phyloP scores from a whole-genome alignment of 2,329 filamentous ascomycete species.

The Colletotrichum abscissum region DNA sequence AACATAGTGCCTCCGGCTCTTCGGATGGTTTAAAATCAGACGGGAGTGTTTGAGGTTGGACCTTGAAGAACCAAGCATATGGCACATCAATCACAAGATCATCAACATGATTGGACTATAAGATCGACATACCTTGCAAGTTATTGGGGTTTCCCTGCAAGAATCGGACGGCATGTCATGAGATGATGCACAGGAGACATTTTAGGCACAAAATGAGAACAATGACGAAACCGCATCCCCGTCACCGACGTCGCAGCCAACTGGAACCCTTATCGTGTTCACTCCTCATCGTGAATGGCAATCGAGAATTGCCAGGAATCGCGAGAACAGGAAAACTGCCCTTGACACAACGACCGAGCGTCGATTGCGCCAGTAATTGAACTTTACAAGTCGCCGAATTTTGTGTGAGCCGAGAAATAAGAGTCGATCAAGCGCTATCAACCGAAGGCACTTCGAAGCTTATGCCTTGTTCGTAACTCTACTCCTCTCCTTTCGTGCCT shows the following conservation, averaged over 20 bases:
- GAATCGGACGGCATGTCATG: slow-evolving; percentile 24
- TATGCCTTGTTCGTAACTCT: not conserved
- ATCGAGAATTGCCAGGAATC: not conserved
- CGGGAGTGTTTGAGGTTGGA: slow-evolving; percentile 26
- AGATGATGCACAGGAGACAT: slow-evolving; percentile 21
- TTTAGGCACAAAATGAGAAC: slow-evolving; percentile 13
- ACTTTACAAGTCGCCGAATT: not conserved
- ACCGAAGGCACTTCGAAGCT: not conserved
- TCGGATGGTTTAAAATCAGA: slow-evolving; percentile 21
- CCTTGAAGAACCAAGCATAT: slow-evolving; percentile 6
- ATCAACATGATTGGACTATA: slow-evolving; percentile 22
- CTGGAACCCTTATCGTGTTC: not conserved
- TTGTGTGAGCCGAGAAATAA: not conserved
- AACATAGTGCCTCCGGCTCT: not conserved
- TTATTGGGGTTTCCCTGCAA: slow-evolving; percentile 7
- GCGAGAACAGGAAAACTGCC: not conserved
- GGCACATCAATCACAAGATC: not conserved
- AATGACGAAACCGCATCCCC: not conserved
- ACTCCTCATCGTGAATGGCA: not conserved
- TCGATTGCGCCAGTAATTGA: not conserved
- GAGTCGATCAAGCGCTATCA: not conserved
- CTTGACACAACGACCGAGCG: not conserved
- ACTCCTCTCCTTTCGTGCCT: not conserved
- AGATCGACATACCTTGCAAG: not conserved
- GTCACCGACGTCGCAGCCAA: not conserved